Percentiles rank a stretch among this genome's conserved stretches.
Conservation (phyloP, 306 rosid genomes). For the Dalbergia oliveri region DNA sequence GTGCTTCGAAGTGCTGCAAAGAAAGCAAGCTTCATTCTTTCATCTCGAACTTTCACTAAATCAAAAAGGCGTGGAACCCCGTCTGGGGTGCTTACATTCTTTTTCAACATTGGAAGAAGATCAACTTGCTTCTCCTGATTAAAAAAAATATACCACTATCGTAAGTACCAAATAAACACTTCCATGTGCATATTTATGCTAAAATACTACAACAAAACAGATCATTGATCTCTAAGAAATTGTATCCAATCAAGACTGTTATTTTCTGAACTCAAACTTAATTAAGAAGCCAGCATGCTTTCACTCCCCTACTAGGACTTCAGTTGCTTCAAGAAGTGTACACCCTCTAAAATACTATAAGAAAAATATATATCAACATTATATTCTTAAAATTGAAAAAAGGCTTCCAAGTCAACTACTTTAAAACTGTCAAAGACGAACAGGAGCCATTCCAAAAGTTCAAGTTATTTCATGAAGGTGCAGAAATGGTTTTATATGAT, state of each 20-base stretch:
- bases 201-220: conserved; percentile 17
- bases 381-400: background rate
- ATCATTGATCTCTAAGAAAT: conserved; percentile 23
- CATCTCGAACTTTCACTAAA: conserved; percentile 80
- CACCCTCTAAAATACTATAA: conserved; percentile 9
- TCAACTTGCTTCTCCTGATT: conserved; percentile 89
- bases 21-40: conserved; percentile 94
- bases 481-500: background rate
- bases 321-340: conserved; percentile 1
- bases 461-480: background rate
- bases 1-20: conserved; percentile 79
- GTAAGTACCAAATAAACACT: conserved; percentile 19
- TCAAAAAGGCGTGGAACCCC: conserved; percentile 94
- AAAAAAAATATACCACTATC: conserved; percentile 1
- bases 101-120: conserved; percentile 69
- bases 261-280: conserved; percentile 7
- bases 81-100: conserved; percentile 75
- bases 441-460: conserved; percentile 22
- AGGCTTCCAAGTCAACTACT: background rate
- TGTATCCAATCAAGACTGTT: background rate
- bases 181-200: background rate
- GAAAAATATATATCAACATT: background rate
- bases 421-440: conserved; percentile 22
- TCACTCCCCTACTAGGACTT: conserved; percentile 26
- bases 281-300: conserved; percentile 17